Evolutionary conservation across 2,329 filamentous ascomycete genomes (phyloP).

Genomic region (Shiraia sp.): DNA sequence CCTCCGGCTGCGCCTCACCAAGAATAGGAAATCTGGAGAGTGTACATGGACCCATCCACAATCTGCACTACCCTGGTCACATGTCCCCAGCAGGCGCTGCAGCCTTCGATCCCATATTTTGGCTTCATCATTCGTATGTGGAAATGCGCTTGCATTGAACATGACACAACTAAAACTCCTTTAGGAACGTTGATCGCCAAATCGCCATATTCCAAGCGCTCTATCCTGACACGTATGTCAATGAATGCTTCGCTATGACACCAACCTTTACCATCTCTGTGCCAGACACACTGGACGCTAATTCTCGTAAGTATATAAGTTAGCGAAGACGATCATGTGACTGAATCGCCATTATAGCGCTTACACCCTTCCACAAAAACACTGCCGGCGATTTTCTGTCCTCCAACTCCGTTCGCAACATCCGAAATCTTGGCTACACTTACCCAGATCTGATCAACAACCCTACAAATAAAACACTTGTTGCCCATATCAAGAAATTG

Average conservation of each 20-base stretch:
- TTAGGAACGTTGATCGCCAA: conserved; percentile 24
- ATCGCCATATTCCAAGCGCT: conserved; percentile 77
- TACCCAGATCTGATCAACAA: conserved; percentile 21
- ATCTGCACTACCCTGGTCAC: conserved; percentile 58
- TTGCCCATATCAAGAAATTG: conserved; percentile 12
- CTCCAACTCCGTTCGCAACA: conserved; percentile 13
- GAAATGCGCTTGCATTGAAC: too few species aligned
- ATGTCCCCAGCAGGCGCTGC: conserved; percentile 71
- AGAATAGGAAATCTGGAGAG: conserved; percentile 9
- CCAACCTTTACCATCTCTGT: conserved; percentile 41
- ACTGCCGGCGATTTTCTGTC: conserved; percentile 24
- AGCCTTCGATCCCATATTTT: conserved; percentile 59
- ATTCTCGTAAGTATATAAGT: conserved; percentile 45
- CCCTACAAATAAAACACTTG: conserved; percentile 13
- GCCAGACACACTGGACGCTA: conserved; percentile 48
- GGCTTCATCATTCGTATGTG: conserved; percentile 53
- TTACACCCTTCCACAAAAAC: conserved; percentile 26
- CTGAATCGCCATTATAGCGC: conserved; percentile 5
- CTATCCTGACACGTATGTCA: conserved; percentile 64
- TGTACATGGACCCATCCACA: conserved; percentile 20
- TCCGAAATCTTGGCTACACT: conserved; percentile 18
- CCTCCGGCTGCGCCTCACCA: conserved; percentile 2
- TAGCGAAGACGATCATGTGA: not conserved
- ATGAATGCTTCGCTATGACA: not conserved
- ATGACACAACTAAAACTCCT: too few species aligned